Evolutionary conservation across 305 asterid species (phyloP).

Genomic region (Withania somnifera): DNA sequence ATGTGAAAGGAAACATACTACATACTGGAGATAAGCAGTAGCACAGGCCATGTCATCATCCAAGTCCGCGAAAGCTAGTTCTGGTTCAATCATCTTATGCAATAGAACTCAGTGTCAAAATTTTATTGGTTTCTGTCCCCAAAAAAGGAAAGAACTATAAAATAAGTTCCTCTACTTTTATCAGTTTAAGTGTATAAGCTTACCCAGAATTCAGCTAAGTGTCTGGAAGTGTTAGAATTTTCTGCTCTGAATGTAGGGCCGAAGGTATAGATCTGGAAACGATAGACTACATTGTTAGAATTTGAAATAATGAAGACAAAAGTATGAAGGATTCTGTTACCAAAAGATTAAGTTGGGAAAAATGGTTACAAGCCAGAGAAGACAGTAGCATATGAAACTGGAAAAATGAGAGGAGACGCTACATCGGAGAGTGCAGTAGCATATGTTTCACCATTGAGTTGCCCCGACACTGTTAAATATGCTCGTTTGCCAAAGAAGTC

Average conservation of each 20-base stretch:
- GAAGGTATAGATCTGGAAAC: conserved; percentile 80
- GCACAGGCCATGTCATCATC: conserved; percentile 99
- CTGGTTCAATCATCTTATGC: conserved; percentile 93
- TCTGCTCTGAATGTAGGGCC: conserved; percentile 99
- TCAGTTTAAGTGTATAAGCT: not conserved
- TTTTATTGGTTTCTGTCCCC: not conserved
- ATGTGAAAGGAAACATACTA: conserved; percentile 78
- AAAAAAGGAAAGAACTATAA: not conserved
- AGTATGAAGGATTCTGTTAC: conserved; percentile 2
- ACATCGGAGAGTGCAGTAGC: conserved; percentile 97
- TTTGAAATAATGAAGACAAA: not conserved
- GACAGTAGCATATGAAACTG: conserved; percentile 8
- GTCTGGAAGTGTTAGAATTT: conserved; percentile 93
- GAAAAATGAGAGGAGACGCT: conserved; percentile 15
- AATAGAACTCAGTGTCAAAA: conserved; percentile 19
- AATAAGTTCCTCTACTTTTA: not conserved
- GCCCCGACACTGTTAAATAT: conserved; percentile 94
- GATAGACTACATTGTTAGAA: conserved; percentile 10
- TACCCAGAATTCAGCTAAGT: conserved; percentile 99
- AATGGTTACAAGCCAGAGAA: not conserved
- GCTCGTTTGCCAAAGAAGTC: conserved; percentile 97
- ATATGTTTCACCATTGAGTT: conserved; percentile 97
- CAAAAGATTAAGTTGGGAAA: not conserved
- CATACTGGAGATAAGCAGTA: conserved; percentile 99
- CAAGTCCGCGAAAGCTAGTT: conserved; percentile 86